phyloP scores from a whole-genome alignment of 805 yeast genomes.

The Pichia nakasei region DNA sequence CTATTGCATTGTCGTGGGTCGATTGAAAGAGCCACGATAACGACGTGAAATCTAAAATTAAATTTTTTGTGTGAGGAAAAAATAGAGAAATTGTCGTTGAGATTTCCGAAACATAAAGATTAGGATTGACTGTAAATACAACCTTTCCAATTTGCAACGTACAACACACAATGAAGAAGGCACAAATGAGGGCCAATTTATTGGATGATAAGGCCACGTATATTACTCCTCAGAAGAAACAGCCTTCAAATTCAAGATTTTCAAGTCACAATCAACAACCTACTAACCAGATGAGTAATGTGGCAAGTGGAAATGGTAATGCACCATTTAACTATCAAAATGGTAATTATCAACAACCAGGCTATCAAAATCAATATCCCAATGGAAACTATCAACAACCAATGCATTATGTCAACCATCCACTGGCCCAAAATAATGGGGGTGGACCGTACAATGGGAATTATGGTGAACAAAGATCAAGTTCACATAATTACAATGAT shows the following conservation, averaged over 20 bases:
- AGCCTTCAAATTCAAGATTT: not conserved
- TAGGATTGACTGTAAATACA: too few relatives aligned
- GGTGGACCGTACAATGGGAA: too few relatives aligned
- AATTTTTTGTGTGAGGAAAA: too few relatives aligned
- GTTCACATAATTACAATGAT: not conserved
- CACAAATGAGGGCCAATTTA: constrained; percentile 20
- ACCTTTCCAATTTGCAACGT: not conserved
- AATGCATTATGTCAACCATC: constrained; percentile 1
- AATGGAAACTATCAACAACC: not conserved
- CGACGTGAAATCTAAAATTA: too few relatives aligned
- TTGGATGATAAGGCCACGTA: constrained; percentile 13
- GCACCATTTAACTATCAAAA: not conserved
- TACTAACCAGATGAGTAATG: too few relatives aligned
- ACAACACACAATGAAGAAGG: constrained; percentile 11
- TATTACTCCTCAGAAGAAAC: not conserved
- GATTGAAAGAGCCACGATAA: too few relatives aligned
- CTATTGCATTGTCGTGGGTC: too few relatives aligned
- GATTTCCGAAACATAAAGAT: too few relatives aligned
- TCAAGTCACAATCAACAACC: not conserved
- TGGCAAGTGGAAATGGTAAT: too few relatives aligned
- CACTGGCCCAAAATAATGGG: not conserved
- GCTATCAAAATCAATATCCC: not conserved
- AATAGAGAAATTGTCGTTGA: too few relatives aligned
- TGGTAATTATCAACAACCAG: not conserved
- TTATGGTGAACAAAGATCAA: not conserved